Percentiles rank a stretch among this genome's conserved stretches.
phyloP scores from a whole-genome alignment of 2,329 filamentous ascomycete genomes.

The Colletotrichum higginsianum region DNA sequence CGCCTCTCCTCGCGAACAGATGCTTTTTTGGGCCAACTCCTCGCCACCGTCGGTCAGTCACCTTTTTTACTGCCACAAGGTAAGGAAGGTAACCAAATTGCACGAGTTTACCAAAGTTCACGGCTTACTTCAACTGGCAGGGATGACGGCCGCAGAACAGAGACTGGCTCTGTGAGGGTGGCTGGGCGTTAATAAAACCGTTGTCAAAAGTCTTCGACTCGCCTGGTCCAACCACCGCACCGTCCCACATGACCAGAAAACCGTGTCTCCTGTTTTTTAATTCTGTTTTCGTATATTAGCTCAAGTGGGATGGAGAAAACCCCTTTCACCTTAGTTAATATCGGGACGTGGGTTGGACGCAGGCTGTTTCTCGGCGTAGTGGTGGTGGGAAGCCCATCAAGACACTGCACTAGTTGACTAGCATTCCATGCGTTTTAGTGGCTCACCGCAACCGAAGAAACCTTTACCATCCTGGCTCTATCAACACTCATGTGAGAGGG shows the following conservation, averaged over 20 bases:
- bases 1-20: not conserved
- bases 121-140: not conserved
- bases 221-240: not conserved
- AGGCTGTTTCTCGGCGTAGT: not conserved
- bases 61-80: not conserved
- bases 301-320: not conserved
- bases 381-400: not conserved
- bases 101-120: not conserved
- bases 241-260: not conserved
- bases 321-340: not conserved
- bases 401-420: not conserved
- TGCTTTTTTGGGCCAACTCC: not conserved
- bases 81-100: too few relatives aligned
- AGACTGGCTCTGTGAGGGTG: not conserved
- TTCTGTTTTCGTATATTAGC: not conserved
- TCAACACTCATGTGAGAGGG: not conserved
- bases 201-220: not conserved
- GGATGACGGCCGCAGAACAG: not conserved
- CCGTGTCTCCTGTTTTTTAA: not conserved
- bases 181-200: not conserved
- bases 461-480: conserved; percentile 3
- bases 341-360: not conserved
- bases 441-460: conserved; percentile 22
- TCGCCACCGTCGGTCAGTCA: not conserved
- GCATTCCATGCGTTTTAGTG: conserved; percentile 15